Evolutionary conservation across 2,329 filamentous ascomycete genomes (phyloP).

Genomic region (Alternaria infectoria): DNA sequence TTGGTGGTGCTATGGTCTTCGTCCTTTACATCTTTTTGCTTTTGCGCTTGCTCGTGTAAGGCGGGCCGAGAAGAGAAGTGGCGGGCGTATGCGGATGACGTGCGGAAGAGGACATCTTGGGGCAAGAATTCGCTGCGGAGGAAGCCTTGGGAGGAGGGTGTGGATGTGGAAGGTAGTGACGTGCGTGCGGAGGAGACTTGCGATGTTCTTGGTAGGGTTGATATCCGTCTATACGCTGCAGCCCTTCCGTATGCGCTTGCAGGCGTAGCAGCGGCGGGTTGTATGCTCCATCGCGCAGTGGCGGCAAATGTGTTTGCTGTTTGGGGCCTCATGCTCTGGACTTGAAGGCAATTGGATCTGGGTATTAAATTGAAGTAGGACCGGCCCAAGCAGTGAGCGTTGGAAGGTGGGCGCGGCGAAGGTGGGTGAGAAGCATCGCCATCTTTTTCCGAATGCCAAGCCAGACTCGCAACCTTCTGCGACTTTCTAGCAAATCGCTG

Average conservation of each 20-base stretch:
- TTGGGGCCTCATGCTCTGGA: conserved; percentile 54
- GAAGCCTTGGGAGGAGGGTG: conserved; percentile 33
- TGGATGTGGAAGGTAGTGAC: conserved; percentile 12
- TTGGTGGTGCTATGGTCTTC: conserved; percentile 50
- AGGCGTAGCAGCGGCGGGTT: conserved; percentile 46
- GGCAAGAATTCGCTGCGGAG: conserved; percentile 53
- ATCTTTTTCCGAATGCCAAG: conserved; percentile 32
- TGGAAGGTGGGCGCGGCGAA: conserved; percentile 25
- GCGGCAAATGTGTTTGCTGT: conserved; percentile 48
- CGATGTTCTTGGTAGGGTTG: conserved; percentile 30
- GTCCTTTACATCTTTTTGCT: conserved; percentile 42
- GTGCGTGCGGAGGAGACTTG: conserved; percentile 34
- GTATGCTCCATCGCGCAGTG: conserved; percentile 50
- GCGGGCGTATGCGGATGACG: conserved; percentile 52
- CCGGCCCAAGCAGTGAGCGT: conserved; percentile 14
- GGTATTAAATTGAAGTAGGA: conserved; percentile 9
- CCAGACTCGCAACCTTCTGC: conserved; percentile 31
- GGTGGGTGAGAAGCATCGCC: conserved; percentile 30
- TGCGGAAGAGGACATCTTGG: conserved; percentile 48
- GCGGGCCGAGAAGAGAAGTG: conserved; percentile 52
- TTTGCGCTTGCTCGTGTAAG: conserved; percentile 44
- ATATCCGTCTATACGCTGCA: conserved; percentile 57
- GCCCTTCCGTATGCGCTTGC: conserved; percentile 53
- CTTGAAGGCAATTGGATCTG: background rate
- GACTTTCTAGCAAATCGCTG: conserved; percentile 16